A percentile compares a stretch with the other conserved stretches of the same genome.
Evolutionary conservation across 345 rosid species (phyloP).

Genomic region (Bruguiera gymnorhiza): DNA sequence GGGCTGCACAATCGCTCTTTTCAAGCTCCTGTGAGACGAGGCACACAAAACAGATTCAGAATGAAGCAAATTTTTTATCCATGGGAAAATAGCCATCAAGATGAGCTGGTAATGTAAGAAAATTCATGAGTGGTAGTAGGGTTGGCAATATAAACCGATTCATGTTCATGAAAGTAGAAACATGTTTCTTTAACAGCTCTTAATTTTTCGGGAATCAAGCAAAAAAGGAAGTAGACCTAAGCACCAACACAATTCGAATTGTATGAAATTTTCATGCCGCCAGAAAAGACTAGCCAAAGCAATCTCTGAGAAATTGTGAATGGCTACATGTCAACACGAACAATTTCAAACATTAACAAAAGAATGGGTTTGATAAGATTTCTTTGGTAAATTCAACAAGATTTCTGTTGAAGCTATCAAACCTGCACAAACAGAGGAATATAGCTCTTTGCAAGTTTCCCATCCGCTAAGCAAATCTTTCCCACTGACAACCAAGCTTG

Average conservation of each 20-base stretch:
- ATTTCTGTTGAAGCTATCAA: conserved; percentile 12
- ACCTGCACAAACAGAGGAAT: conserved; percentile 96
- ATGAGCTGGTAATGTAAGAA: not conserved
- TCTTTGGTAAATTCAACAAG: not conserved
- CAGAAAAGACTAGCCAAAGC: not conserved
- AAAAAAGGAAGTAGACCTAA: not conserved
- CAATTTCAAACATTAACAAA: not conserved
- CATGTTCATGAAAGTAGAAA: not conserved
- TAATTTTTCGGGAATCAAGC: not conserved
- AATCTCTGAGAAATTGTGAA: conserved; percentile 6
- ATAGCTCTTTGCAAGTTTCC: conserved; percentile 78
- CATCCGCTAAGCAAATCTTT: conserved; percentile 83
- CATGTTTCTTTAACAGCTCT: not conserved
- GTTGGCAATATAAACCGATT: not conserved
- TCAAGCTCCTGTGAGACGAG: conserved; percentile 73
- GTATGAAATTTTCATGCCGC: not conserved
- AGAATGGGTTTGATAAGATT: conserved; percentile 3
- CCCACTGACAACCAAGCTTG: conserved; percentile 95
- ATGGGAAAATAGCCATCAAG: not conserved
- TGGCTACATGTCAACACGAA: not conserved
- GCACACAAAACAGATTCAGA: conserved; percentile 3
- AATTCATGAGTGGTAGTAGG: not conserved
- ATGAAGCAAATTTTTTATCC: not conserved
- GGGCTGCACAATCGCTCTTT: conserved; percentile 78
- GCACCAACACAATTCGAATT: not conserved